Conservation (phyloP, 345 rosid genomes). For the Cardamine occulta region DNA sequence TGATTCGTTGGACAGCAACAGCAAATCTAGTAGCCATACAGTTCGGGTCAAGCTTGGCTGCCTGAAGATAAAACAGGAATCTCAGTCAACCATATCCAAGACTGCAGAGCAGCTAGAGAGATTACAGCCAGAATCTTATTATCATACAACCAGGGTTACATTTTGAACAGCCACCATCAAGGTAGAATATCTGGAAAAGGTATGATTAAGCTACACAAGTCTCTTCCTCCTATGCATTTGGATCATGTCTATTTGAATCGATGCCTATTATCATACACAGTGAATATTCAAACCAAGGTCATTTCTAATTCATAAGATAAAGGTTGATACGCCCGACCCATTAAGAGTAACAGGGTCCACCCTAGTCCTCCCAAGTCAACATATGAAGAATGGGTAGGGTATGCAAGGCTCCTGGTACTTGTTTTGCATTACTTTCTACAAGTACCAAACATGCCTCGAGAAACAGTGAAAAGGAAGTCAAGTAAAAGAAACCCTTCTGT, state of each 20-base stretch:
- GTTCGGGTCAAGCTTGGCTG: conserved; percentile 89
- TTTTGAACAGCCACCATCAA: neutral
- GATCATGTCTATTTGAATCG: neutral
- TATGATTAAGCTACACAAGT: conserved; percentile 1
- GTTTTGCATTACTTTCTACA: conserved; percentile 25
- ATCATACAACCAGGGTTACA: conserved; percentile 12
- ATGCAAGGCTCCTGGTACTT: neutral
- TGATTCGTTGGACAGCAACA: conserved; percentile 85
- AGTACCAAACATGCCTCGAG: conserved; percentile 19
- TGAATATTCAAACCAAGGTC: neutral
- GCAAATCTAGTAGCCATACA: conserved; percentile 95
- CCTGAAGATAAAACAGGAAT: conserved; percentile 50
- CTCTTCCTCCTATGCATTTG: conserved; percentile 13
- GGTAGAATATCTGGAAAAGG: neutral
- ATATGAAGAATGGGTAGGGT: conserved; percentile 10
- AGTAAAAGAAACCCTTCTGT: conserved; percentile 32
- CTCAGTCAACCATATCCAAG: conserved; percentile 17
- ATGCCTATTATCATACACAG: neutral
- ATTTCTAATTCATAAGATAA: conserved; percentile 13
- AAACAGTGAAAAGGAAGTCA: conserved; percentile 25
- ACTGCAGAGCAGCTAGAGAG: conserved; percentile 5
- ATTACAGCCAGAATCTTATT: neutral
- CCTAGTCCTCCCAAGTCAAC: conserved; percentile 3
- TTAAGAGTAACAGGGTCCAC: neutral
- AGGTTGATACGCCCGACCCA: conserved; percentile 2